Conservation (phyloP, 1,139 yeast species). For the Magnusiomyces sp. region DNA sequence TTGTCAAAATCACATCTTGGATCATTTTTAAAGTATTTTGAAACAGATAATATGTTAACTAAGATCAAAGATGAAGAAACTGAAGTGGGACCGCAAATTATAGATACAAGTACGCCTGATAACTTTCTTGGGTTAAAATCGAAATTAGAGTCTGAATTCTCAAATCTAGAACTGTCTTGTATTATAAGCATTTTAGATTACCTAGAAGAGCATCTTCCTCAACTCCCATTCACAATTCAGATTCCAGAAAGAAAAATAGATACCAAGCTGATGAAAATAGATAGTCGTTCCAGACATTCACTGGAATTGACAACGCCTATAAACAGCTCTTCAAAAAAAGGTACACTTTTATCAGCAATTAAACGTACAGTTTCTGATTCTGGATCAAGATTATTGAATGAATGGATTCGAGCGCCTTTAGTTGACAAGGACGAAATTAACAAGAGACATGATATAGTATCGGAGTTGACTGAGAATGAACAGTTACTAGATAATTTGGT, state of each 20-base stretch:
- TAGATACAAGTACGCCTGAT: slow-evolving; percentile 16
- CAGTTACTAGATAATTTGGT: slow-evolving; percentile 33
- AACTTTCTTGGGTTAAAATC: slow-evolving; percentile 1
- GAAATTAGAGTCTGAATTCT: slow-evolving; percentile 1
- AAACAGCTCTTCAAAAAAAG: slow-evolving; percentile 52
- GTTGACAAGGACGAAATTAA: slow-evolving; percentile 48
- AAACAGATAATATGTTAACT: slow-evolving; percentile 12
- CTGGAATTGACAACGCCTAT: slow-evolving; percentile 44
- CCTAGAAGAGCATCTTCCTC: slow-evolving; percentile 51
- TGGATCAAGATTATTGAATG: slow-evolving; percentile 67
- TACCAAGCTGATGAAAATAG: slow-evolving; percentile 60
- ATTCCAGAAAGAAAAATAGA: slow-evolving; percentile 45
- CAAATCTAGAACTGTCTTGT: slow-evolving; percentile 44
- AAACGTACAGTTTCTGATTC: slow-evolving; percentile 69
- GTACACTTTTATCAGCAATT: slow-evolving; percentile 62
- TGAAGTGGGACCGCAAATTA: too few species aligned
- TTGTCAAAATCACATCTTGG: slow-evolving; percentile 26
- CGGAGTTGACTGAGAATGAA: slow-evolving; percentile 40
- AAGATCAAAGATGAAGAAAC: too few species aligned
- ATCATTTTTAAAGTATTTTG: slow-evolving; percentile 7
- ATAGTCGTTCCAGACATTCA: slow-evolving; percentile 72
- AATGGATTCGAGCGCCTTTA: slow-evolving; percentile 81
- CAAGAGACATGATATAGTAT: slow-evolving; percentile 55
- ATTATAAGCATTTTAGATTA: slow-evolving; percentile 49
- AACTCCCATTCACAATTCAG: slow-evolving; percentile 39